Base-by-base conservation (phyloP, 75 land plant species). In the Isoetes taiwanensis region DNA sequence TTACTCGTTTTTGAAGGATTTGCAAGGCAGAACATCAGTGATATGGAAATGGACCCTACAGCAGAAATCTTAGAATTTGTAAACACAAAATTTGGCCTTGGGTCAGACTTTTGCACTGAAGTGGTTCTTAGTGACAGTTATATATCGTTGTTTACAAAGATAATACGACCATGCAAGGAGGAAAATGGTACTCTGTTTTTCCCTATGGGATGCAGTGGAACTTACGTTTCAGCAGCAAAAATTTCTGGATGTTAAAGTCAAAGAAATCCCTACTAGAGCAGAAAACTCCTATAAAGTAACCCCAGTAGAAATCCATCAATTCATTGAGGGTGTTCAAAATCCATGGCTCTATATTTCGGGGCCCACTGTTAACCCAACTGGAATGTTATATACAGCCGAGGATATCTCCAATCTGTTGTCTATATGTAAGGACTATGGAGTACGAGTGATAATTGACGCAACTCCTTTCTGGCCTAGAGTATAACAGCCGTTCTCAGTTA, bases 291-390 rank as follows among this genome's bases (percentile, higher is more conserved):
- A 81, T 54, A 93, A 93, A 65, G 68, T 90, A 42, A 80, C 82
- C 25, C 78, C 72, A 28, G 37, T 64, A 21, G 38, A 55, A 40
- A 68, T 81, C 31, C 41, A 34, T n/a, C 28, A 43, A 27, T 48
- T 41, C 8, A 57, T 88, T 28, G 56, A 59, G 20, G 61, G 42
- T 33, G 70, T 82, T 1, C 28, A 74, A 3, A 88, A 68, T 59
- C 86, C 98, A n/a, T 93, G 90, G 94, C 30, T 93, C 2, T 93
- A 84, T 62, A 64, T 93, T 43, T 77, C 80, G 40, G 98, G 98
- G 32, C 98, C 98, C 14, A 93, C 98, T 27, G 59, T 88, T 41
- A 82, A 34, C 64, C 98, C 98, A 16, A 84, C 90, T 16, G 98
- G 96, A 16, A 59, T 72, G 60, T 46, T 81, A 14, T 93, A 93